These are phyloP conservation scores for Ceratobasidium sp. DNA, from an alignment of 1,284 basidiomycete genomes.

Conservation along the genomic window DNA sequence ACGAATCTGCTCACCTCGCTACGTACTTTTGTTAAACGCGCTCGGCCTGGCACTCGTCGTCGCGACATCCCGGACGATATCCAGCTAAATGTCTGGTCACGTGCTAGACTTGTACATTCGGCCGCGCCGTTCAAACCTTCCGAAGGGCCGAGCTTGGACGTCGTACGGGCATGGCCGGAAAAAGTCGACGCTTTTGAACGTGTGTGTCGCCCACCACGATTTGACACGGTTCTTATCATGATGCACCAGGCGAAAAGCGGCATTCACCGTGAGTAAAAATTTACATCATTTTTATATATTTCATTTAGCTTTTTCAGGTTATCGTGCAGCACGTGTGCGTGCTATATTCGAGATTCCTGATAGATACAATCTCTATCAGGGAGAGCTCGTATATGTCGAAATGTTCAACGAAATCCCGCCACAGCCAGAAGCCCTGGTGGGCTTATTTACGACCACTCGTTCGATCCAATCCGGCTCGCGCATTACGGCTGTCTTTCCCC, in stretches of 20 bases:
- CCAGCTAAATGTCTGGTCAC: constrained; percentile 7
- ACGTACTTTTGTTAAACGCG: too few relatives aligned
- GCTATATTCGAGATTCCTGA: constrained; percentile 15
- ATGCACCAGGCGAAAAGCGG: too few relatives aligned
- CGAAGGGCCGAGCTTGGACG: not conserved
- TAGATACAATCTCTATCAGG: not conserved
- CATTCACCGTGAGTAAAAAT: too few relatives aligned
- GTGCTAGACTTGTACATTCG: constrained; percentile 7
- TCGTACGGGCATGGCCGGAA: not conserved
- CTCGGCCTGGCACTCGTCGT: too few relatives aligned
- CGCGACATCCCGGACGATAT: too few relatives aligned
- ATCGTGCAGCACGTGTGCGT: too few relatives aligned
- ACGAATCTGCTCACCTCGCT: too few relatives aligned
- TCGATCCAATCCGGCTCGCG: not conserved
- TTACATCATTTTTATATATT: too few relatives aligned
- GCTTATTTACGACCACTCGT: not conserved
- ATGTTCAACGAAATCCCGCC: not conserved
- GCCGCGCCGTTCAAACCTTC: constrained; percentile 18
- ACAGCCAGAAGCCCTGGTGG: not conserved
- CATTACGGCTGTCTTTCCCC: not conserved
- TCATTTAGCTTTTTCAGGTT: too few relatives aligned
- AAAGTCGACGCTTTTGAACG: not conserved
- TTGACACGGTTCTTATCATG: constrained; percentile 2
- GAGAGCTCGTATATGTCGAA: constrained; percentile 32
- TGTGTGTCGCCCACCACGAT: not conserved